phyloP scores from a whole-genome alignment of 139 green algal species.

The Gonium pectorale region DNA sequence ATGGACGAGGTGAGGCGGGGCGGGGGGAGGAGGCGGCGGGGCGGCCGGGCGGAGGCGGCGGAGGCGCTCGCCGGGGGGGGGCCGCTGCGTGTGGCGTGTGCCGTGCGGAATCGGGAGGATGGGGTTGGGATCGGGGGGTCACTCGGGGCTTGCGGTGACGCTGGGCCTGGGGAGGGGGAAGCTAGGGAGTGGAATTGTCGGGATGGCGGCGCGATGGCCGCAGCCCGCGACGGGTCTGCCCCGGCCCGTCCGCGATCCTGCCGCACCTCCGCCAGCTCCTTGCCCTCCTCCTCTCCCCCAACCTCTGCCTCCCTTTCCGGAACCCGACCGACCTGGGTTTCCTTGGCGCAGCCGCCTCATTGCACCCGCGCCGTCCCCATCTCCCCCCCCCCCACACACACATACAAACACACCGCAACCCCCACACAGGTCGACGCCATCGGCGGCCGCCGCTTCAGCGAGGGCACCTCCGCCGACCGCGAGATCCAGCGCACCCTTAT shows the following conservation, averaged over 20 bases:
- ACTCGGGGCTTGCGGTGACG: not conserved
- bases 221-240: not conserved
- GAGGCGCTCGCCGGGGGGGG: no score
- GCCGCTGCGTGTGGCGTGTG: no score
- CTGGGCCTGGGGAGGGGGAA: not conserved
- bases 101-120: no score
- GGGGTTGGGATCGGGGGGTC: no score
- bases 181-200: no score
- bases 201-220: no score
- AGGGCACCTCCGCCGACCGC: conserved; percentile 96
- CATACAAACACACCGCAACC: no score
- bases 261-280: no score
- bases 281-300: no score
- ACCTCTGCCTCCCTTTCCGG: not conserved
- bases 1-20: conserved; percentile 89
- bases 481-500: conserved; percentile 99
- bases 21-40: not conserved
- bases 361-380: not conserved
- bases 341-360: not conserved
- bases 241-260: no score
- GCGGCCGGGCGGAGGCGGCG: no score
- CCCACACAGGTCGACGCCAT: conserved; percentile 93
- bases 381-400: no score
- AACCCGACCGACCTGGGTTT: not conserved
- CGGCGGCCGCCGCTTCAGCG: conserved; percentile 94